A percentile compares a stretch with the other conserved stretches of the same genome.
Conservation (phyloP, 345 rosid species). For the Hibiscus syriacus region DNA sequence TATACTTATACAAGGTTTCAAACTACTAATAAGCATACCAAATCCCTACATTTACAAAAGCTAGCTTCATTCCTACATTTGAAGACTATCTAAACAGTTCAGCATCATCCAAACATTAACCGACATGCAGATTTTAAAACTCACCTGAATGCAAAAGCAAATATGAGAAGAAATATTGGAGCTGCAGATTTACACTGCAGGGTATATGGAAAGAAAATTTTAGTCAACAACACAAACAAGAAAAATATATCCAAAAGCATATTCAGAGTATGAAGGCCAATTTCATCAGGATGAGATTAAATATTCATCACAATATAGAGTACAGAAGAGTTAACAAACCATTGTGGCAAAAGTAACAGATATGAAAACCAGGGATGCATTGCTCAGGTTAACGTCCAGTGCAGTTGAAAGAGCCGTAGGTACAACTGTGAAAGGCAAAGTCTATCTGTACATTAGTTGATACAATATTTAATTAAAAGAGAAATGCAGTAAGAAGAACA, state of each 20-base stretch:
- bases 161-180: conserved; percentile 92
- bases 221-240: conserved; percentile 12
- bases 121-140: neutral
- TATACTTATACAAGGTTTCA: neutral
- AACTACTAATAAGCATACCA: conserved; percentile 1
- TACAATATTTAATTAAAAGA: conserved; percentile 31
- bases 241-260: conserved; percentile 6
- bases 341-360: too few species aligned
- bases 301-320: neutral
- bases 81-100: neutral
- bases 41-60: neutral
- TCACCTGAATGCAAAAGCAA: conserved; percentile 99
- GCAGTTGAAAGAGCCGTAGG: too few species aligned
- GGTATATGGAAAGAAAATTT: neutral
- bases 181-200: conserved; percentile 98
- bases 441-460: conserved; percentile 80
- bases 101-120: neutral
- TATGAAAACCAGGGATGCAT: too few species aligned
- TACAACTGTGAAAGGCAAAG: conserved; percentile 94
- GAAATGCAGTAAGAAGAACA: neutral
- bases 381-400: too few species aligned
- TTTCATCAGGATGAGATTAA: neutral
- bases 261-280: conserved; percentile 7
- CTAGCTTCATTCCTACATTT: neutral
- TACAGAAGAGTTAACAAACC: too few species aligned